Percentiles rank a stretch among this genome's conserved stretches.
phyloP scores from a whole-genome alignment of 495 filamentous ascomycete species.

The Xylaria longipes region DNA sequence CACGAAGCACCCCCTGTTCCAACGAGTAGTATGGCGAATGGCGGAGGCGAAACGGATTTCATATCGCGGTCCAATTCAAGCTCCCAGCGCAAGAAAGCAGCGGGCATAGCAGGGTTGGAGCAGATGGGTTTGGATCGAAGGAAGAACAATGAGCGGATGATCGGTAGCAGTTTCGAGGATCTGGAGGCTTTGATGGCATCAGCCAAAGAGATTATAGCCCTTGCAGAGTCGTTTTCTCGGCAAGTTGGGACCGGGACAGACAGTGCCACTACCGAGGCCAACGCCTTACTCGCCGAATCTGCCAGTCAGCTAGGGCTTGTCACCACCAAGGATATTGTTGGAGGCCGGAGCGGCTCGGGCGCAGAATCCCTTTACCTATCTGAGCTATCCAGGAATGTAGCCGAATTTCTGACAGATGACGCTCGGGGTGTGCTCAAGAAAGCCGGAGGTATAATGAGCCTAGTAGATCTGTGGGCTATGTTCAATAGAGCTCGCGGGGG shows the following conservation, averaged over 20 bases:
- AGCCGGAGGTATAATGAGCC: constrained; percentile 91
- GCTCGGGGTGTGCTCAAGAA: constrained; percentile 75
- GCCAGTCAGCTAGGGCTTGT: constrained; percentile 85
- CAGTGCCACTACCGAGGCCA: constrained; percentile 67
- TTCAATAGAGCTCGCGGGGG: constrained; percentile 96
- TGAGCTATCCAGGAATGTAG: constrained; percentile 87
- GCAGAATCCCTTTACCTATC: constrained; percentile 65
- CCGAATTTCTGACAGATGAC: constrained; percentile 95
- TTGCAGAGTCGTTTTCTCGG: constrained; percentile 85
- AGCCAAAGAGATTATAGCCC: constrained; percentile 91
- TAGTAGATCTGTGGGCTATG: constrained; percentile 95
- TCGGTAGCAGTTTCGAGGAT: constrained; percentile 95
- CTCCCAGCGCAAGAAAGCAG: constrained; percentile 60
- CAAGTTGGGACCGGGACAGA: constrained; percentile 63
- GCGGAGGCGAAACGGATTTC: constrained; percentile 60
- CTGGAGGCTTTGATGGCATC: constrained; percentile 96
- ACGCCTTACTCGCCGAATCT: constrained; percentile 78
- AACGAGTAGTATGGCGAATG: constrained; percentile 52
- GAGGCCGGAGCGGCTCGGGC: constrained; percentile 44
- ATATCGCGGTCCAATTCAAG: constrained; percentile 43
- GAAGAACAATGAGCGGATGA: constrained; percentile 90
- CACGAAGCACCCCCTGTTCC: constrained; percentile 92
- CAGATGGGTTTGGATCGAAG: constrained; percentile 79
- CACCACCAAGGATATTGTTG: constrained; percentile 89
- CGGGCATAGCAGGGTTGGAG: constrained; percentile 94